Conservation (phyloP, 1,139 yeast genomes). For the Suhomyces kunorum region DNA sequence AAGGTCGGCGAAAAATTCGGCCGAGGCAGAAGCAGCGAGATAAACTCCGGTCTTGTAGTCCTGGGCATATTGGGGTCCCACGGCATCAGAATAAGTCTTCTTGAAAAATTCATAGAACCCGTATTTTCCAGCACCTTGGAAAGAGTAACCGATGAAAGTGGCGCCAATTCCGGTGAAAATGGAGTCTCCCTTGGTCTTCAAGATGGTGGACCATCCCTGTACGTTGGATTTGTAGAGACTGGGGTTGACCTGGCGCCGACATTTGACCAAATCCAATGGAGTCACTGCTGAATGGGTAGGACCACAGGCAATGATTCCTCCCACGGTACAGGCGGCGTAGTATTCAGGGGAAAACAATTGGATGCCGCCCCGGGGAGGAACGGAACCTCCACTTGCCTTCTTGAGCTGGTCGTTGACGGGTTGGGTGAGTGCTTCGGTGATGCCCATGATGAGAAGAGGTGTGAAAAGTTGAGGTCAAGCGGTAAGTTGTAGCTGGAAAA, state of each 20-base stretch:
- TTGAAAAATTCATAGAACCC: slow-evolving; percentile 92
- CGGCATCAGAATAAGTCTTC: slow-evolving; percentile 65
- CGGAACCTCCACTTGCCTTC: slow-evolving; percentile 17
- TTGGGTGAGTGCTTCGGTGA: slow-evolving; percentile 35
- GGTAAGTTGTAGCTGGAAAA: too few relatives aligned
- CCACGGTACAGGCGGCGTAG: slow-evolving; percentile 80
- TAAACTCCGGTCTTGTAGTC: slow-evolving; percentile 73
- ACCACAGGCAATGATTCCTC: slow-evolving; percentile 92
- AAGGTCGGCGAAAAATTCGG: slow-evolving; percentile 88
- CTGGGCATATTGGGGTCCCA: slow-evolving; percentile 64
- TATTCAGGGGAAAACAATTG: slow-evolving; percentile 67
- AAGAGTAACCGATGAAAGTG: slow-evolving; percentile 84
- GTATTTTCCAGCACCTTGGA: slow-evolving; percentile 96
- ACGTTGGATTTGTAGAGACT: slow-evolving; percentile 68
- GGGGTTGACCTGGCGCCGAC: slow-evolving; percentile 86
- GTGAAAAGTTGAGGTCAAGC: neutral
- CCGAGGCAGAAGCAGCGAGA: slow-evolving; percentile 85
- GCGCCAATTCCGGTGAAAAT: slow-evolving; percentile 88
- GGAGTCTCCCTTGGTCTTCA: slow-evolving; percentile 74
- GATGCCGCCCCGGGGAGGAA: slow-evolving; percentile 30
- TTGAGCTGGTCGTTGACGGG: slow-evolving; percentile 34
- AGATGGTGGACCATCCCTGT: slow-evolving; percentile 75
- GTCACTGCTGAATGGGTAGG: slow-evolving; percentile 93
- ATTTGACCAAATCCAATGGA: slow-evolving; percentile 89
- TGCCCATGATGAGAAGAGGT: slow-evolving; percentile 8